Conservation (phyloP, 768 basidiomycete genomes). For the Exidia glandulosa region DNA sequence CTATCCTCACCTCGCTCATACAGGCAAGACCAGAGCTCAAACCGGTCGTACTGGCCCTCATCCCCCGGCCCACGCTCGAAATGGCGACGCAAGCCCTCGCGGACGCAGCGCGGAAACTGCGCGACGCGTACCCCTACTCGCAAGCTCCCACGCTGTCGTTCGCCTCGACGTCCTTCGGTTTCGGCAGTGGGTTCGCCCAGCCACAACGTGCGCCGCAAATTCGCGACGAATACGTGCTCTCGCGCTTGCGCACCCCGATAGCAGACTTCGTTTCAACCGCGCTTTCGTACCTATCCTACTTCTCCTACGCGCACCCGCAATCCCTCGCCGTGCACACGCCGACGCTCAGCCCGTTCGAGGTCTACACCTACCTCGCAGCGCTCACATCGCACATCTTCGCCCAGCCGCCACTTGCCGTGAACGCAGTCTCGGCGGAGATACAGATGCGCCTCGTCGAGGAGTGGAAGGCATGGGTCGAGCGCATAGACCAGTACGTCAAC, state of each 20-base stretch:
- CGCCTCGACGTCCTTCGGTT: constrained; percentile 24
- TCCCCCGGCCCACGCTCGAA: constrained; percentile 76
- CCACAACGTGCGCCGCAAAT: constrained; percentile 23
- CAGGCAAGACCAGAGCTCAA: constrained; percentile 61
- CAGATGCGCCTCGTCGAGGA: constrained; percentile 58
- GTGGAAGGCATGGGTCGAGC: constrained; percentile 69
- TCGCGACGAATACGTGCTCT: constrained; percentile 72
- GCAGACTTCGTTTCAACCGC: constrained; percentile 67
- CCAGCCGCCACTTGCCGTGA: constrained; percentile 57
- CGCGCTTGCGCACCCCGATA: constrained; percentile 63
- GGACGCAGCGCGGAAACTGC: constrained; percentile 58
- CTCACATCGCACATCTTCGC: constrained; percentile 56
- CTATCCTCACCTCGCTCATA: constrained; percentile 59
- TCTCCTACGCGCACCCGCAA: constrained; percentile 43
- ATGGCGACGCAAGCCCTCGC: constrained; percentile 58
- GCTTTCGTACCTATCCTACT: constrained; percentile 77
- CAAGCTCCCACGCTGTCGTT: constrained; percentile 20
- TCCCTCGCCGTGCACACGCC: constrained; percentile 28
- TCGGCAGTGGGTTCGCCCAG: constrained; percentile 10
- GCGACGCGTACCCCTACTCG: constrained; percentile 79
- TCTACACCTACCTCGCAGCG: constrained; percentile 57
- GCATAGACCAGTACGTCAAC: constrained; percentile 61
- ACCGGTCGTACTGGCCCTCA: constrained; percentile 57
- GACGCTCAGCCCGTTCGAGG: constrained; percentile 57
- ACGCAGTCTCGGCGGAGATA: constrained; percentile 43